phyloP scores from a whole-genome alignment of 169 alveolate genomes.

The Neospora caninum region DNA sequence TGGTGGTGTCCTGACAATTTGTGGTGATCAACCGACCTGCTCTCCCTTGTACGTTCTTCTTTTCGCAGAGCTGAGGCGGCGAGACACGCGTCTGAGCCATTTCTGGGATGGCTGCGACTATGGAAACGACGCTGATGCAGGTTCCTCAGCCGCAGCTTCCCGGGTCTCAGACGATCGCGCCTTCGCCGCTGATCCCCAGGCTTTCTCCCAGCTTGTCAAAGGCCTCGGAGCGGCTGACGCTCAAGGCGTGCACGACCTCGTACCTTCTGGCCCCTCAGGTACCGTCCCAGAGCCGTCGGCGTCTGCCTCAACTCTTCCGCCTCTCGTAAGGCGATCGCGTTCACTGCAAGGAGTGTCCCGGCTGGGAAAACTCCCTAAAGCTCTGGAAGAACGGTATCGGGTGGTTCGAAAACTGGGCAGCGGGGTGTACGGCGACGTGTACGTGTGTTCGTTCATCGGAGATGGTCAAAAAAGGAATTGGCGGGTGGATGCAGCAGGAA shows the following conservation, averaged over 20 bases:
- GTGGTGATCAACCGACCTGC: too few species aligned
- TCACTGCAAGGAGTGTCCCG: background rate
- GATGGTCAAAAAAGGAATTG: background rate
- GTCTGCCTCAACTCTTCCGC: background rate
- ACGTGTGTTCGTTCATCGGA: conserved; percentile 28
- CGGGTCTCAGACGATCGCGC: background rate
- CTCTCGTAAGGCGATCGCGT: background rate
- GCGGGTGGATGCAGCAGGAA: background rate
- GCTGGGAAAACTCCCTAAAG: background rate
- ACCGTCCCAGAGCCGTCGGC: background rate
- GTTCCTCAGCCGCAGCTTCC: background rate
- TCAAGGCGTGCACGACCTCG: background rate
- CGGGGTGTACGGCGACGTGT: conserved; percentile 45
- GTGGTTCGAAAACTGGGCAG: conserved; percentile 4
- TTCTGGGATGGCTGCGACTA: background rate
- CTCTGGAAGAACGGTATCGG: conserved; percentile 2
- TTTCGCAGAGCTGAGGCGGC: background rate
- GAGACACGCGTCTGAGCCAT: background rate
- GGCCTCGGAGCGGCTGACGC: background rate
- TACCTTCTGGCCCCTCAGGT: background rate
- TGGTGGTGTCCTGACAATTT: too few species aligned
- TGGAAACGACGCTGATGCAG: background rate
- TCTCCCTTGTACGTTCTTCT: too few species aligned
- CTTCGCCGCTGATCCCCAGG: background rate
- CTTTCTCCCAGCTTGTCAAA: too few species aligned